Percentiles rank a stretch among this genome's conserved stretches.
Conservation (phyloP, 1,284 basidiomycete species). For the Microbotryomycetes sp. region DNA sequence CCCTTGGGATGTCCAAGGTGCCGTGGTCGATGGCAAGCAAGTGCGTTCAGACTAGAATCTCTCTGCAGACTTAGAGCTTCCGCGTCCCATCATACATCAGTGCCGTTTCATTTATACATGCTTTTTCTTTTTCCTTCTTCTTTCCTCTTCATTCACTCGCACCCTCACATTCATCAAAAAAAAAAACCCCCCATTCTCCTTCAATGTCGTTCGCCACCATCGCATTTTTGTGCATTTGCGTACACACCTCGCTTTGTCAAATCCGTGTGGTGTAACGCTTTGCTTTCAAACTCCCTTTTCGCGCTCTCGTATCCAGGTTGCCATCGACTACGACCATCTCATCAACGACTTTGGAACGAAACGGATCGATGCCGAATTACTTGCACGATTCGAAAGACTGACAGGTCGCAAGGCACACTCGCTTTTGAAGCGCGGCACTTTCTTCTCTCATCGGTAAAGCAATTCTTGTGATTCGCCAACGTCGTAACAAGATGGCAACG, state of each 20-base stretch:
- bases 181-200: background rate
- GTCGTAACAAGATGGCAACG: background rate
- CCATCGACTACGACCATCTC: conserved; percentile 88
- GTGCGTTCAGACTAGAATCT: conserved; percentile 40
- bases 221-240: background rate
- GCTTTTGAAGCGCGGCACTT: conserved; percentile 83
- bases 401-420: conserved; percentile 90
- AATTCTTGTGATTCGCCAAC: background rate
- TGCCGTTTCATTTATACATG: conserved; percentile 1
- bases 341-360: conserved; percentile 90
- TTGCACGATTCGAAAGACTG: conserved; percentile 83
- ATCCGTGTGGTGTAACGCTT: background rate
- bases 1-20: conserved; percentile 96
- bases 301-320: conserved; percentile 34
- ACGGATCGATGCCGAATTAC: conserved; percentile 64
- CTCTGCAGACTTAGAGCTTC: background rate
- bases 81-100: background rate
- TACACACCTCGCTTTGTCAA: background rate
- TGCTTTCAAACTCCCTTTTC: background rate
- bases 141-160: background rate
- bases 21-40: conserved; percentile 84
- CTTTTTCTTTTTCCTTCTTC: background rate
- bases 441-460: conserved; percentile 90
- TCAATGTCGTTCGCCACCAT: background rate
- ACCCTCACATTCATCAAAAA: background rate